Percentiles rank a stretch among this genome's conserved stretches.
Evolutionary conservation across 140 eudicot species (phyloP).

Genomic region (Cichorium intybus): DNA sequence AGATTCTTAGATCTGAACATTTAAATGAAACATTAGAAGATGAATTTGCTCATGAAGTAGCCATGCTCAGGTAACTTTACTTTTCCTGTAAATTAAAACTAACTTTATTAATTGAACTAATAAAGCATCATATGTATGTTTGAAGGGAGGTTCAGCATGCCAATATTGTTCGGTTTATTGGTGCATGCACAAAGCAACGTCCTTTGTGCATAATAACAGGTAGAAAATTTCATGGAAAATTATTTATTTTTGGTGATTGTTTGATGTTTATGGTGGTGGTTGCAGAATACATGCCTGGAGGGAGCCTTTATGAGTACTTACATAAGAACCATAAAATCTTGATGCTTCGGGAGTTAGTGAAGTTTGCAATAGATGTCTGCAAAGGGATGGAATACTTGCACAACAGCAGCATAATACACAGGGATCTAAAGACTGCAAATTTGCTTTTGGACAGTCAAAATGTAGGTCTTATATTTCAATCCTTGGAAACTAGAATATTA

Average conservation of each 20-base stretch:
- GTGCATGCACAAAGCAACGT: constrained; percentile 78
- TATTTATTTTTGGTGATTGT: not conserved
- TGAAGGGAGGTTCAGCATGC: constrained; percentile 82
- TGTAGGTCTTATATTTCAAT: constrained; percentile 34
- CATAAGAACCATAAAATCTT: constrained; percentile 50
- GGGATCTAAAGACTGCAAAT: constrained; percentile 95
- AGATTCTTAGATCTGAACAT: constrained; percentile 72
- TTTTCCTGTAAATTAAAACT: not conserved
- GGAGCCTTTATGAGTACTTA: constrained; percentile 78
- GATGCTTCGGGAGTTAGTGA: constrained; percentile 60
- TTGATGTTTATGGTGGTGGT: not conserved
- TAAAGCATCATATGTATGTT: constrained; percentile 1
- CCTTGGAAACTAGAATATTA: not conserved
- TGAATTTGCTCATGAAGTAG: constrained; percentile 80
- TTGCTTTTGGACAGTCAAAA: constrained; percentile 69
- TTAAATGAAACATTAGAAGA: constrained; percentile 62
- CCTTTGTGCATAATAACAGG: constrained; percentile 83
- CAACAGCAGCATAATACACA: constrained; percentile 64
- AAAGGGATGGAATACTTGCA: constrained; percentile 98
- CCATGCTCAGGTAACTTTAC: constrained; percentile 58
- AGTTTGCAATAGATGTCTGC: constrained; percentile 78
- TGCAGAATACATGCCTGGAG: constrained; percentile 93
- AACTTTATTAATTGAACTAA: not conserved
- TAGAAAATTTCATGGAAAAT: constrained; percentile 13
- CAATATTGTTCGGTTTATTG: constrained; percentile 87